A percentile compares a stretch with the other conserved stretches of the same genome.
Conservation (phyloP, 495 filamentous ascomycete species). For the Aspergillus nanangensis region DNA sequence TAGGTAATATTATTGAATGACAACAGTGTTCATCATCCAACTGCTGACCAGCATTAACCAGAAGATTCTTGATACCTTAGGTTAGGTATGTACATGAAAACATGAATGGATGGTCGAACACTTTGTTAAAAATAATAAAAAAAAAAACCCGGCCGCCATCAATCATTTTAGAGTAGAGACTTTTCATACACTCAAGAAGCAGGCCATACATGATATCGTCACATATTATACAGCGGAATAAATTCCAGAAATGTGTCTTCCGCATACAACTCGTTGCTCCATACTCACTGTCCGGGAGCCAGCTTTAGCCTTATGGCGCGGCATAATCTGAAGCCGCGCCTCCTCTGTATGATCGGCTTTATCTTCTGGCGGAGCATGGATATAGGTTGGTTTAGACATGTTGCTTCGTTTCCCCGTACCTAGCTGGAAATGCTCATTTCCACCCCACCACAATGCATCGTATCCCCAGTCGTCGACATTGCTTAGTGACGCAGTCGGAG, state of each 20-base stretch:
- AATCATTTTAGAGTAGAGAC: not conserved
- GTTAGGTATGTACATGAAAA: too few relatives aligned
- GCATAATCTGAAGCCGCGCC: slow-evolving; percentile 83
- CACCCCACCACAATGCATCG: slow-evolving; percentile 89
- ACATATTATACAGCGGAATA: slow-evolving; percentile 46
- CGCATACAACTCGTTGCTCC: slow-evolving; percentile 88
- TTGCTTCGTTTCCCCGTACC: slow-evolving; percentile 90
- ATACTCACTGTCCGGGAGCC: slow-evolving; percentile 63
- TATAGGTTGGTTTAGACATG: slow-evolving; percentile 64
- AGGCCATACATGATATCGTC: not conserved
- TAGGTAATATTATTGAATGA: too few relatives aligned
- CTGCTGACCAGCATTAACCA: too few relatives aligned
- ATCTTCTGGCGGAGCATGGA: slow-evolving; percentile 62
- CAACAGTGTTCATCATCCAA: too few relatives aligned
- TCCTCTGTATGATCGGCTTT: slow-evolving; percentile 52
- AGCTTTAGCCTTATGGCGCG: slow-evolving; percentile 62
- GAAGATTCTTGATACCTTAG: too few relatives aligned
- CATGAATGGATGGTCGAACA: too few relatives aligned
- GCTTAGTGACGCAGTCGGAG: slow-evolving; percentile 39
- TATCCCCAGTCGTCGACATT: slow-evolving; percentile 68
- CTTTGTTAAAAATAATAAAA: too few relatives aligned
- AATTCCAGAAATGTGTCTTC: slow-evolving; percentile 76
- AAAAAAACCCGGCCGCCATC: too few relatives aligned
- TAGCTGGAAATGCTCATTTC: slow-evolving; percentile 89
- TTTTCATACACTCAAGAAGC: slow-evolving; percentile 8